Evolutionary conservation across 257 asterid species (phyloP), one percentile per base, ranked within the genome.

Genomic region (Solanum stenotomum): DNA sequence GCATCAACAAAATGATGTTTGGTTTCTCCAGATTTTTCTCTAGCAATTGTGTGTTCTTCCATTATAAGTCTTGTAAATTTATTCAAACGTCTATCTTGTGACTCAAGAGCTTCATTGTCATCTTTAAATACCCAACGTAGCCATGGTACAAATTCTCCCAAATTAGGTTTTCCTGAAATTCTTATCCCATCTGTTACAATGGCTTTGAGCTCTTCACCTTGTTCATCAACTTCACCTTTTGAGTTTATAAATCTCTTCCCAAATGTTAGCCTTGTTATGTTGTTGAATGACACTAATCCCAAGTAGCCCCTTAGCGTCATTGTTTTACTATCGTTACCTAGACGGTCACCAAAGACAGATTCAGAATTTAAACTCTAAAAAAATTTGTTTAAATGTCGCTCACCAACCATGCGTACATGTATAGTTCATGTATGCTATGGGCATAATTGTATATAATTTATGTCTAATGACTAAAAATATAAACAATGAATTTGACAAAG

Each of bases 1-100:
- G 98, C 98, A 71, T 96, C 98, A 38, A 96, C 95, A 33, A 96
- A 96, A 88, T 96, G 98, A 90, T 89, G 94, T 90, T 96, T 95
- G 83, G 98, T 94, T 33, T 93, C 90, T 8, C 98, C 98, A 3
- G 94, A 92, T 61, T 70, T 91, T 75, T 89, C 82, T 63, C 98
- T 93, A 2, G 97, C 96, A 59, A 87, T 88, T 8, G 94, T 93
- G 91, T 96, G 98, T 84, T 96, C 98, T 85, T 94, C 95, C 98
- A 96, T 96, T 92, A 96, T 96, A 27, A 83, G 89, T 87, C 92
- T 91, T 22, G 98, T 94, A 52, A 95, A 94, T 67, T 42, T 59
- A 68, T 93, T 93, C 1, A 93, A 89, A 5, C 94, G 93, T 2
- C 90, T 65, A 10, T 92, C 91, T 38, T 95, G 96, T 85, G 88